phyloP scores from a whole-genome alignment of 2,329 filamentous ascomycete genomes.

The Teratosphaeria destructans region DNA sequence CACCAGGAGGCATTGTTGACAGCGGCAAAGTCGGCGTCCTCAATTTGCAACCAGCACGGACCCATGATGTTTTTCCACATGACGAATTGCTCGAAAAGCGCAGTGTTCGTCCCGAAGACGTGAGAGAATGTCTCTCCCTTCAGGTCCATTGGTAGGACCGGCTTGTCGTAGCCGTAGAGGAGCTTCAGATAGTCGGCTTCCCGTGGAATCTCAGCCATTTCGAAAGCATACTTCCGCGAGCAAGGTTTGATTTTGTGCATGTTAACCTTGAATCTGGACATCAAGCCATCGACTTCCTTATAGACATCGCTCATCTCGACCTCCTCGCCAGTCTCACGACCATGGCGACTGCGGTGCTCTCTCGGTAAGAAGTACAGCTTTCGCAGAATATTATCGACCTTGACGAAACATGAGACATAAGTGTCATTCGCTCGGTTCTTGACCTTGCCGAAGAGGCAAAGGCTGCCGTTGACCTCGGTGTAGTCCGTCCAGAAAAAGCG shows the following conservation, averaged over 20 bases:
- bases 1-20: constrained; percentile 94
- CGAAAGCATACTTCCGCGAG: constrained; percentile 89
- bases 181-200: constrained; percentile 89
- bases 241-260: constrained; percentile 92
- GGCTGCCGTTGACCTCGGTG: constrained; percentile 77
- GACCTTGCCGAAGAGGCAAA: constrained; percentile 94
- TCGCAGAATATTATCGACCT: constrained; percentile 85
- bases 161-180: constrained; percentile 88
- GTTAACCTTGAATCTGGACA: constrained; percentile 74
- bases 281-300: constrained; percentile 74
- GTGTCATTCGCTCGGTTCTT: constrained; percentile 71
- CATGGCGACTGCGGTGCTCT: constrained; percentile 47
- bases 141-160: constrained; percentile 57
- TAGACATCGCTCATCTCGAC: constrained; percentile 85
- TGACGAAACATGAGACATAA: constrained; percentile 88
- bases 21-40: constrained; percentile 69
- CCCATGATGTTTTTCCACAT: constrained; percentile 99
- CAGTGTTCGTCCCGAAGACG: constrained; percentile 86
- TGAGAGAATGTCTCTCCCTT: constrained; percentile 85
- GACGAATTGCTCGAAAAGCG: constrained; percentile 95
- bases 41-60: constrained; percentile 90
- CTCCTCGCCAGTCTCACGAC: constrained; percentile 62
- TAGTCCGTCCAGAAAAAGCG: constrained; percentile 98
- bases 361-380: constrained; percentile 91
- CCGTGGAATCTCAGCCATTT: constrained; percentile 74